Conservation (phyloP, 768 basidiomycete species). For the Crucibulum laeve region DNA sequence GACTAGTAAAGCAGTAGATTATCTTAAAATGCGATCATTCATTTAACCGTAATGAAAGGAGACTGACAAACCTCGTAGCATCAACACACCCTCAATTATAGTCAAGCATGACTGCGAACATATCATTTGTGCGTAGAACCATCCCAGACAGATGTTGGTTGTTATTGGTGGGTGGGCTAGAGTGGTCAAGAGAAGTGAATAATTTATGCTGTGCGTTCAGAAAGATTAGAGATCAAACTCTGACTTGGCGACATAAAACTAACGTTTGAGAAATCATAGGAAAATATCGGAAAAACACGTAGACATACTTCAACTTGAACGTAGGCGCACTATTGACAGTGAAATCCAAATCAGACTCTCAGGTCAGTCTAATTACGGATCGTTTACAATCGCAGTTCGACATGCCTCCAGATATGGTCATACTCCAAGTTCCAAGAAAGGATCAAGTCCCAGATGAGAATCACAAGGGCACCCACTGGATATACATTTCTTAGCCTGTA, state of each 20-base stretch:
- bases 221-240: neutral
- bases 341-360: no score
- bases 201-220: neutral
- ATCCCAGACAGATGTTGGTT: neutral
- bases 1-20: no score
- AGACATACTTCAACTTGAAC: neutral
- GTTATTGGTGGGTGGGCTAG: neutral
- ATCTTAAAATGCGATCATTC: no score
- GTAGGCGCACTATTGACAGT: neutral
- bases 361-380: neutral
- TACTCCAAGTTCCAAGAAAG: neutral
- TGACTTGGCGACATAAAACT: neutral
- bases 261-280: neutral
- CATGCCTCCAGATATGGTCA: neutral
- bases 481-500: neutral
- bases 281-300: neutral
- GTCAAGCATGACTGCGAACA: neutral
- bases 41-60: no score
- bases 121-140: neutral
- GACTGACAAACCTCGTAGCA: neutral
- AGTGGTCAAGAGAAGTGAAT: neutral
- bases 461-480: neutral
- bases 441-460: neutral
- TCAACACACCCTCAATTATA: neutral
- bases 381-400: neutral